Base-by-base conservation (phyloP, 352 stramenopile genomes). In the Pythium apleroticum region DNA sequence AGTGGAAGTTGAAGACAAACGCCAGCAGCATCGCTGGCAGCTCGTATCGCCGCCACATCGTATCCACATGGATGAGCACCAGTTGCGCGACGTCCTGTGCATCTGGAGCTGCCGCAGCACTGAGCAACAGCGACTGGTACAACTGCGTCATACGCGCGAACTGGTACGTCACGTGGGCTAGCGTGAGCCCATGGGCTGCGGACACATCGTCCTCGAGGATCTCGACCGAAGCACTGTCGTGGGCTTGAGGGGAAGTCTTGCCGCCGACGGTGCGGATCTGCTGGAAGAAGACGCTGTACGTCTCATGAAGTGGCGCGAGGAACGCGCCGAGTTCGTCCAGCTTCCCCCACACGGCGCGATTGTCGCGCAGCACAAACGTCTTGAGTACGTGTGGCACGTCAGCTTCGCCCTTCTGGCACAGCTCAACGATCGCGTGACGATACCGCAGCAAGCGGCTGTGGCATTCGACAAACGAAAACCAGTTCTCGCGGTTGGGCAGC, bases 101-200 rank as follows among this genome's bases (percentile, higher is more conserved):
- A 12, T 24, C 24, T 0, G 50, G 41, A 14, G 52, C 39, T 0
- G 49, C 45, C 14, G 49, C 33, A 4, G 55, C 54, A 12, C 49
- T 62, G 7, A 71, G 52, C 41, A 71, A 25, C 10, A 89, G 63
- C 0, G 67, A 72, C 9, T 72, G 66, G 54, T 91, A 95, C 56
- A 88, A 76, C 57, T 91, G 82, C 50, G 72, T 83, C 77, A 95
- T 84, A 1, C 86, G 80, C 5, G 75, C 82, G 11, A 92, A 75
- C 52, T 92, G 81, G 63, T 93, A 90, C 78, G 91, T 89, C 27
- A 93, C 69, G 43, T 93, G 82, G 25, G 79, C 79, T 3, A 95
- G 71, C 33, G 80, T 93, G 25, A 90, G 69, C 27, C 77, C 78
- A 52, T 80, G 65, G 6, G 73, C 63, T 15, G 73, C 52, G 17